These are phyloP conservation scores for Yarrowia yakushimensis DNA, from an alignment of 805 yeast species.

Conservation along the genomic window DNA sequence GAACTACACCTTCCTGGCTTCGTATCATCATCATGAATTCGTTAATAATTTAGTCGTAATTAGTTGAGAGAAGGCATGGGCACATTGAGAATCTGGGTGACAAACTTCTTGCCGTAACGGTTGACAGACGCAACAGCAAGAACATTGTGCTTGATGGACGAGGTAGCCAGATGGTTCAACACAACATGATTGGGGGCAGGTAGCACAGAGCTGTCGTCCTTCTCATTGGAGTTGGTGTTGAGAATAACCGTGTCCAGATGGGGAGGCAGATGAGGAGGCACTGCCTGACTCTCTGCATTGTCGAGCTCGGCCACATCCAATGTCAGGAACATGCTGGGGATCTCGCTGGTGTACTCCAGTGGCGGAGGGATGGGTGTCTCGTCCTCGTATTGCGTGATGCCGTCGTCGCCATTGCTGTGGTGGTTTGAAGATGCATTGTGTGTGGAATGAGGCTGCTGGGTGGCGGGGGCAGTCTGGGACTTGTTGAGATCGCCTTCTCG, in stretches of 20 bases:
- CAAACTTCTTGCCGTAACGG: constrained; percentile 70
- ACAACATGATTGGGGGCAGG: constrained; percentile 96
- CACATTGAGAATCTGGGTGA: constrained; percentile 81
- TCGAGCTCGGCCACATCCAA: constrained; percentile 29
- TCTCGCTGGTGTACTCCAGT: constrained; percentile 32
- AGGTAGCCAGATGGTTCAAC: constrained; percentile 90
- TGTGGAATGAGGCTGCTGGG: neutral
- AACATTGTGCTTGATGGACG: constrained; percentile 89
- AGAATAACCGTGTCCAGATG: constrained; percentile 82
- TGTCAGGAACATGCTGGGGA: constrained; percentile 34
- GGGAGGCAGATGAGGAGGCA: constrained; percentile 89
- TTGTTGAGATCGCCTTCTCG: constrained; percentile 4
- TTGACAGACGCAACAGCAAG: constrained; percentile 90
- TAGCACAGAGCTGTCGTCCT: constrained; percentile 81
- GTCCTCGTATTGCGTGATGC: neutral
- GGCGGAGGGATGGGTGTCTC: neutral
- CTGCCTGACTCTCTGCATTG: constrained; percentile 41
- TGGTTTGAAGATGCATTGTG: neutral
- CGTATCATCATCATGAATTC: neutral
- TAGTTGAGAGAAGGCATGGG: constrained; percentile 42
- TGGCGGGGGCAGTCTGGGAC: neutral
- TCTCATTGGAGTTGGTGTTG: constrained; percentile 56
- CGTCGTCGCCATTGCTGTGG: constrained; percentile 18
- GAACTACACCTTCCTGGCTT: too few relatives aligned
- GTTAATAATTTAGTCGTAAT: constrained; percentile 14